These are phyloP conservation scores for Citrullus colocynthis DNA, from an alignment of 306 rosid genomes.

Conservation along the genomic window DNA sequence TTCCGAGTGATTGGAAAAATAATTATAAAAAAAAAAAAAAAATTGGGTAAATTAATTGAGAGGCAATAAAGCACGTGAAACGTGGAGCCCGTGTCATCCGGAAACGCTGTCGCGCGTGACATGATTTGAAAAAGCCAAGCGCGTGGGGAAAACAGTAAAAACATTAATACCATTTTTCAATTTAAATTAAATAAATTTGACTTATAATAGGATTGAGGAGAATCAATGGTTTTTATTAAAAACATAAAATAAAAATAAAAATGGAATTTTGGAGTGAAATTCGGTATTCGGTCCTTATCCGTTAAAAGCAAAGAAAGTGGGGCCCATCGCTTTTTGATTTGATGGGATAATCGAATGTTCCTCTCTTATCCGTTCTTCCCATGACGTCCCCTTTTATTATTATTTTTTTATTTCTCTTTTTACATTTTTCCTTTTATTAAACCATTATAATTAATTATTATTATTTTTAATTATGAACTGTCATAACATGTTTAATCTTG, in stretches of 20 bases:
- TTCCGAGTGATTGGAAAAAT: neutral
- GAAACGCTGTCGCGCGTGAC: neutral
- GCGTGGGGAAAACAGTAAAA: neutral
- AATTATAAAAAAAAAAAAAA: neutral
- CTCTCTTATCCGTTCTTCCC: neutral
- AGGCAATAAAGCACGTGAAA: neutral
- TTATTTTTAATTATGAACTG: too few species aligned
- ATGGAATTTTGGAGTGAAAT: neutral
- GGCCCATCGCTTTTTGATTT: conserved; percentile 1
- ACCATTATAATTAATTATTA: too few species aligned
- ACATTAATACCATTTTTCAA: neutral
- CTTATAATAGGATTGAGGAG: neutral
- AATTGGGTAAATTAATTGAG: neutral
- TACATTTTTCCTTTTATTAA: neutral
- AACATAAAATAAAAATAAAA: neutral
- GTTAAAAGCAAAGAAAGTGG: neutral
- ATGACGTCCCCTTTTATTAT: neutral
- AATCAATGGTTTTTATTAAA: neutral
- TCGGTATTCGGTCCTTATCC: conserved; percentile 7
- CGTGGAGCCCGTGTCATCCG: neutral
- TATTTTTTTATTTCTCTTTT: neutral
- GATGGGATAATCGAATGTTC: conserved; percentile 11
- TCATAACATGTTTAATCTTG: too few species aligned
- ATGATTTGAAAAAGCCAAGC: neutral
- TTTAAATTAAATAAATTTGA: neutral